Evolutionary conservation across 2,329 filamentous ascomycete genomes (phyloP).

Genomic region (Aspergillus pseudonomiae): DNA sequence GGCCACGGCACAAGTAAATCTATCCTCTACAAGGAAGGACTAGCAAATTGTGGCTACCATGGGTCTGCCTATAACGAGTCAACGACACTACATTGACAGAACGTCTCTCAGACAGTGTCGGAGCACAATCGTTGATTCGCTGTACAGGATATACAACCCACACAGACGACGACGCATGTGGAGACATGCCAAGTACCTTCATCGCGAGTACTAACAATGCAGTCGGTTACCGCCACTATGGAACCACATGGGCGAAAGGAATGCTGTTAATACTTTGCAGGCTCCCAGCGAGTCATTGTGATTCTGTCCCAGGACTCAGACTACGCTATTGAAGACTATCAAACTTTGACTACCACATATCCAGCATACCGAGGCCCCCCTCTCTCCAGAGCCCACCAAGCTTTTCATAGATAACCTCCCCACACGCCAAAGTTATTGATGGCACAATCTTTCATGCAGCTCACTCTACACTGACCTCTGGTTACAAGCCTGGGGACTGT

Average conservation of each 20-base stretch:
- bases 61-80: constrained; percentile 7
- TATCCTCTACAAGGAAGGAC: constrained; percentile 9
- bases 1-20: not conserved
- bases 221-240: not conserved
- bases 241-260: not conserved
- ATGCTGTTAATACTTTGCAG: not conserved
- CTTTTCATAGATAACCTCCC: constrained; percentile 1
- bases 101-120: not conserved
- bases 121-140: not conserved
- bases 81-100: not conserved
- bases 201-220: not conserved
- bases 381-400: not conserved
- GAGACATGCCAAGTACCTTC: not conserved
- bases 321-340: constrained; percentile 18
- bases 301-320: not conserved
- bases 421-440: constrained; percentile 1
- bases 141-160: not conserved
- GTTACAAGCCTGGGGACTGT: constrained; percentile 8
- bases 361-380: not conserved
- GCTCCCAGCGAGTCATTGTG: not conserved
- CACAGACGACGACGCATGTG: not conserved
- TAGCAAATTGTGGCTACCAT: constrained; percentile 17
- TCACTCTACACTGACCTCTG: constrained; percentile 12
- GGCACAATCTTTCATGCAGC: constrained; percentile 7
- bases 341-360: constrained; percentile 15